A percentile compares a stretch with the other conserved stretches of the same genome.
Conservation (phyloP, 73 alveolate genomes). For the Paramecium octaurelia region DNA sequence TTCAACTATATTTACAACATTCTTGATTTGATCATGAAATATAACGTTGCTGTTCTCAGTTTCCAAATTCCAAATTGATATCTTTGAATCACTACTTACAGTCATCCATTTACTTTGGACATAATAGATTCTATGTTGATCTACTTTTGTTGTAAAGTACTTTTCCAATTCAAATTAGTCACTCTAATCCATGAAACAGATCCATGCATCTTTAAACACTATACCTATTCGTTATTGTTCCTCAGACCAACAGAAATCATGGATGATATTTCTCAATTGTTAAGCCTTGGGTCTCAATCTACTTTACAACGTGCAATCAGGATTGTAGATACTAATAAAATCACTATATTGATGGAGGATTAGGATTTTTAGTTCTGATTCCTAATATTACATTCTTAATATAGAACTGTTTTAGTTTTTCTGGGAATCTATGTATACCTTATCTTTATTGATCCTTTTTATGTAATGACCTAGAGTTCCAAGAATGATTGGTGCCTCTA, state of each 20-base stretch:
- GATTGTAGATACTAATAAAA: not conserved
- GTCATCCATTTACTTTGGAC: slow-evolving; percentile 38
- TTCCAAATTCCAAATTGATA: slow-evolving; percentile 20
- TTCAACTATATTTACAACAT: not conserved
- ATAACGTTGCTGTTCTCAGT: not conserved
- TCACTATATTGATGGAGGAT: slow-evolving; percentile 40
- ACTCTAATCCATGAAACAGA: slow-evolving; percentile 12
- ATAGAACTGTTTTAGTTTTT: slow-evolving; percentile 26
- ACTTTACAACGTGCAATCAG: not conserved
- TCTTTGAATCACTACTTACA: not conserved
- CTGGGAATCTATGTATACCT: not conserved
- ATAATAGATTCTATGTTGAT: not conserved
- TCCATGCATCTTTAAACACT: slow-evolving; percentile 24
- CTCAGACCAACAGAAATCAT: slow-evolving; percentile 36
- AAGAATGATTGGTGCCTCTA: not conserved
- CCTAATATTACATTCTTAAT: not conserved
- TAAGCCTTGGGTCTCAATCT: not conserved
- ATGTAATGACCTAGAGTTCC: not conserved
- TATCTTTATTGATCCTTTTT: not conserved
- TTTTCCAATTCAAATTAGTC: slow-evolving; percentile 21
- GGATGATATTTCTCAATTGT: not conserved
- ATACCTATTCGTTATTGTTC: slow-evolving; percentile 3
- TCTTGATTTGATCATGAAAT: not conserved
- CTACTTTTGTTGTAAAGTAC: slow-evolving; percentile 11
- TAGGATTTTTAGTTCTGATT: not conserved